Percentiles rank a stretch among this genome's conserved stretches.
Evolutionary conservation across 306 rosid genomes (phyloP).

Genomic region (Mimosa pudica): DNA sequence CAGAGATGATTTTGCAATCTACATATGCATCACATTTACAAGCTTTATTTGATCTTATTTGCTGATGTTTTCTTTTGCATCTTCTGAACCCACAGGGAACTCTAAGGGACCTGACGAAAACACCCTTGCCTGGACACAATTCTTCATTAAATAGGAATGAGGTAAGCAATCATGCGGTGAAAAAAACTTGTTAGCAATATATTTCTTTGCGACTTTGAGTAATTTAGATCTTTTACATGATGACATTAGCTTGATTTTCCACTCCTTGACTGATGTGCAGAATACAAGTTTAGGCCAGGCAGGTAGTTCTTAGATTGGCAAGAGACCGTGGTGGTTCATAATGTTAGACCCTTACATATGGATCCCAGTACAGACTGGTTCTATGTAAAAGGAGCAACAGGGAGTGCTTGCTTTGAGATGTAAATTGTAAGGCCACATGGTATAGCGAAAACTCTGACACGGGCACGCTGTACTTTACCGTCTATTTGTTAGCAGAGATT

Average conservation of each 20-base stretch:
- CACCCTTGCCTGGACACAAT: slow-evolving; percentile 50
- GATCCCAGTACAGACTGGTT: slow-evolving; percentile 19
- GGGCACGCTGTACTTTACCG: slow-evolving; percentile 33
- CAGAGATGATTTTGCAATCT: slow-evolving; percentile 9
- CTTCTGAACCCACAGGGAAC: slow-evolving; percentile 54
- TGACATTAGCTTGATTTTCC: slow-evolving; percentile 8
- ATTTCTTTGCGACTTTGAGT: slow-evolving; percentile 1
- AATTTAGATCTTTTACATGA: neutral
- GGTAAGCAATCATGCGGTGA: slow-evolving; percentile 34
- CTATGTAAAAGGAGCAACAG: slow-evolving; percentile 29
- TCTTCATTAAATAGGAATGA: slow-evolving; percentile 51
- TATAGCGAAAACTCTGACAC: slow-evolving; percentile 21
- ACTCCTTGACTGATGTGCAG: slow-evolving; percentile 38
- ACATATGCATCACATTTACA: slow-evolving; percentile 1
- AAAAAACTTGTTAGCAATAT: neutral
- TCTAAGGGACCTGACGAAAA: slow-evolving; percentile 66
- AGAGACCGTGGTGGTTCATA: slow-evolving; percentile 39
- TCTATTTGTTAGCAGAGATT: slow-evolving; percentile 12
- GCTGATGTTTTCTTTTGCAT: slow-evolving; percentile 10
- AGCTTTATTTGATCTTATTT: slow-evolving; percentile 8
- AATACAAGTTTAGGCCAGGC: slow-evolving; percentile 46
- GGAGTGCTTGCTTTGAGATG: slow-evolving; percentile 16
- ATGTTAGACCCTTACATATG: slow-evolving; percentile 8
- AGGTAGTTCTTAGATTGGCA: slow-evolving; percentile 31
- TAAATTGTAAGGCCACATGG: slow-evolving; percentile 2